These are phyloP conservation scores for Stephania yunnanensis DNA, from an alignment of 164 flowering plant species.

Conservation along the genomic window DNA sequence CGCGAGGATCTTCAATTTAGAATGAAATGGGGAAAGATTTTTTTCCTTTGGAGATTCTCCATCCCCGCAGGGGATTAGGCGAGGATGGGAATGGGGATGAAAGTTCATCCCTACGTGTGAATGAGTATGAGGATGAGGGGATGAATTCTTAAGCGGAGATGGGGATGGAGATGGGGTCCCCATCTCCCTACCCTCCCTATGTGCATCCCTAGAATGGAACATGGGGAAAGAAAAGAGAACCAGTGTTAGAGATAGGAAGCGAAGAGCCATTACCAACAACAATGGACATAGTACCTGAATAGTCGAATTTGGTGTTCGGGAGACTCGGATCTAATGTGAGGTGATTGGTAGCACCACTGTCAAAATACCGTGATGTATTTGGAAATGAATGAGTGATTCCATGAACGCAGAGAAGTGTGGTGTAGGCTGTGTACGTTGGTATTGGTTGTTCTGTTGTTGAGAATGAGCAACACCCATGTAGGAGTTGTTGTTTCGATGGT, in stretches of 20 bases:
- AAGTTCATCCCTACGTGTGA: no score
- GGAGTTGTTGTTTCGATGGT: no score
- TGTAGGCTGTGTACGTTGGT: background rate
- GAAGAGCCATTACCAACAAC: background rate
- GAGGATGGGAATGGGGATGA: no score
- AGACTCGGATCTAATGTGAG: background rate
- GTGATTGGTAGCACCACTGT: background rate
- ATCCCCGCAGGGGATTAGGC: no score
- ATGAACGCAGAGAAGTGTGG: background rate
- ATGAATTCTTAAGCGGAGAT: no score
- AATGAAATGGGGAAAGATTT: no score
- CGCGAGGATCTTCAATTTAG: no score
- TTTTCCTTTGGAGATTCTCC: no score
- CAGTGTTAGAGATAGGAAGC: background rate
- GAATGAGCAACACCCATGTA: background rate
- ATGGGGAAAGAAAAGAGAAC: background rate
- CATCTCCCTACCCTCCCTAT: no score
- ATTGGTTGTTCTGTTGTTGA: background rate
- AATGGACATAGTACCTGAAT: background rate
- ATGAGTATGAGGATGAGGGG: no score
- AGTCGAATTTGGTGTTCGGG: background rate
- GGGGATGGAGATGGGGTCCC: no score
- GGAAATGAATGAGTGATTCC: background rate
- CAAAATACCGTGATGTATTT: background rate
- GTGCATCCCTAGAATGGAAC: no score